These are phyloP conservation scores for Colletotrichum godetiae DNA, from an alignment of 2,329 filamentous ascomycete genomes.

Conservation along the genomic window DNA sequence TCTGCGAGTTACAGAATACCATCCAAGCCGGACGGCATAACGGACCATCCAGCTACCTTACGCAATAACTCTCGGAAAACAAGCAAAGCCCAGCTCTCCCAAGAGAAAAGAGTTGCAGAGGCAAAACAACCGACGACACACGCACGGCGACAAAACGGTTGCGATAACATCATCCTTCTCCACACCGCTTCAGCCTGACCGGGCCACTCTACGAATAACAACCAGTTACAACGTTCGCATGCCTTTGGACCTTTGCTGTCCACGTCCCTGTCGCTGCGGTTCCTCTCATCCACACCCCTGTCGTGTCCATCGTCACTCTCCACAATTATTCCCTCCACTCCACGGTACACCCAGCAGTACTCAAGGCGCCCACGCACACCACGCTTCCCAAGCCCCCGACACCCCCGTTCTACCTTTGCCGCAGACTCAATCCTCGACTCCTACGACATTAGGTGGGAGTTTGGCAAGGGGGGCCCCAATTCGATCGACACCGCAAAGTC, in stretches of 20 bases:
- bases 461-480: neutral
- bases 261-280: constrained; percentile 7
- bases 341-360: neutral
- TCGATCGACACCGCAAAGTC: constrained; percentile 20
- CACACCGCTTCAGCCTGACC: constrained; percentile 30
- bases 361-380: neutral
- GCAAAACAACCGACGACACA: constrained; percentile 11
- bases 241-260: constrained; percentile 4
- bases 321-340: neutral
- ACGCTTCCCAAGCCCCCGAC: constrained; percentile 14
- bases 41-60: neutral
- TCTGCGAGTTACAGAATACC: neutral
- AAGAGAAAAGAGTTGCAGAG: constrained; percentile 14
- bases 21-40: neutral
- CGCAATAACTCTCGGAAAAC: neutral
- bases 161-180: constrained; percentile 33
- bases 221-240: neutral
- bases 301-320: constrained; percentile 14
- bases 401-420: constrained; percentile 14
- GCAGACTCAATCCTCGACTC: neutral
- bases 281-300: constrained; percentile 16
- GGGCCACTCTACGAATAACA: neutral
- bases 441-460: neutral
- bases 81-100: neutral
- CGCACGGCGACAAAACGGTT: constrained; percentile 16